Conservation (phyloP, 2,329 filamentous ascomycete genomes). For the Arachnopeziza araneosa region DNA sequence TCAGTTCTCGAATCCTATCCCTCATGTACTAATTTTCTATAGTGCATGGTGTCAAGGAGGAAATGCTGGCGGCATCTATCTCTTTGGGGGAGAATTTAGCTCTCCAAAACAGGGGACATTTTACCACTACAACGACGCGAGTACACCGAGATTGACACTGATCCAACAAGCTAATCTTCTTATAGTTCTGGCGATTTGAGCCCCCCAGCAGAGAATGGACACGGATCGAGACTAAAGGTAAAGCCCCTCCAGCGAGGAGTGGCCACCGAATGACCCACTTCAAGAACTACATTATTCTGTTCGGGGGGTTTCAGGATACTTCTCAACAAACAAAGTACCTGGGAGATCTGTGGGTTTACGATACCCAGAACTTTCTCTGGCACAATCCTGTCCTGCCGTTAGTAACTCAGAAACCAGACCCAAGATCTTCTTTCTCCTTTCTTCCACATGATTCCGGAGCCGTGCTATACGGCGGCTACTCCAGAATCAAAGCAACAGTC, state of each 20-base stretch:
- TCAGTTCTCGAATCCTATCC: no score
- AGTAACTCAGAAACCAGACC: slow-evolving; percentile 80
- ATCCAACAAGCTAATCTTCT: slow-evolving; percentile 1
- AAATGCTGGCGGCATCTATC: slow-evolving; percentile 74
- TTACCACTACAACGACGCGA: slow-evolving; percentile 88
- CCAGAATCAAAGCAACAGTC: slow-evolving; percentile 71
- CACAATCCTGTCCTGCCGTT: slow-evolving; percentile 68
- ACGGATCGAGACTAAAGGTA: slow-evolving; percentile 73
- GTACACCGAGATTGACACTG: neutral
- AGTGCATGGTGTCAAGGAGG: slow-evolving; percentile 81
- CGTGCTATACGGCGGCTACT: slow-evolving; percentile 90
- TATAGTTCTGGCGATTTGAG: slow-evolving; percentile 79
- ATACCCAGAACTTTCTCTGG: slow-evolving; percentile 84
- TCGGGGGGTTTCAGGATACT: slow-evolving; percentile 96
- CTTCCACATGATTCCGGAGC: slow-evolving; percentile 87
- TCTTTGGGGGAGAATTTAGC: slow-evolving; percentile 96
- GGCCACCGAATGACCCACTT: slow-evolving; percentile 95
- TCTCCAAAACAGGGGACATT: slow-evolving; percentile 97
- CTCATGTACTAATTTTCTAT: no score
- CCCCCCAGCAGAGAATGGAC: slow-evolving; percentile 83
- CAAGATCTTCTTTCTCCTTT: slow-evolving; percentile 86
- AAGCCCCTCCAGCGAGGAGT: slow-evolving; percentile 76
- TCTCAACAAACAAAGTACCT: slow-evolving; percentile 92
- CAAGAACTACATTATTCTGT: slow-evolving; percentile 94
- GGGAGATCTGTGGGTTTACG: slow-evolving; percentile 91